Conservation (phyloP, 108 stramenopile genomes). For the Cylindrotheca closterium region DNA sequence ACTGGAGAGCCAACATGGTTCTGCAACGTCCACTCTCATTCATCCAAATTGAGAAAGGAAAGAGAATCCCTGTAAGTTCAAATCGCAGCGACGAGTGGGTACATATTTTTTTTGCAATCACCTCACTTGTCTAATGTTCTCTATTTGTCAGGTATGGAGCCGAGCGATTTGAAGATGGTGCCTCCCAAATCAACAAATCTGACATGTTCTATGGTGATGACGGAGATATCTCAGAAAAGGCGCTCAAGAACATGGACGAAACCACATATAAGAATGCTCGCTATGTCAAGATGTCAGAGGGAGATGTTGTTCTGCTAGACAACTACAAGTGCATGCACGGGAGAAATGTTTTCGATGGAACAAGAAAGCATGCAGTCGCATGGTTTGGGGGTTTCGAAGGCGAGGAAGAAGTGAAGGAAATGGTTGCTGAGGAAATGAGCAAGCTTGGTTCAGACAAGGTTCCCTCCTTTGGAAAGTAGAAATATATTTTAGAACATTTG, state of each 20-base stretch:
- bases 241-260: conserved; percentile 82
- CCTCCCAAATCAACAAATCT: conserved; percentile 89
- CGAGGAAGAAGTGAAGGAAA: conserved; percentile 75
- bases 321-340: conserved; percentile 95
- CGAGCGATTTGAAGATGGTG: conserved; percentile 89
- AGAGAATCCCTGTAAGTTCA: conserved; percentile 77
- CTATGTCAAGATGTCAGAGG: conserved; percentile 85
- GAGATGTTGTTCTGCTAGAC: conserved; percentile 88
- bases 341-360: conserved; percentile 89
- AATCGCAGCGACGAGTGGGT: neutral
- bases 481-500: too few relatives aligned
- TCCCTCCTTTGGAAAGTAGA: too few relatives aligned
- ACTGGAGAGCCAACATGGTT: conserved; percentile 91
- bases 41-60: conserved; percentile 77
- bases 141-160: conserved; percentile 68
- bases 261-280: conserved; percentile 81
- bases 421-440: neutral
- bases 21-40: conserved; percentile 91
- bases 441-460: neutral
- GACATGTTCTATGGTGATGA: conserved; percentile 93
- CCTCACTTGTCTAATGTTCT: neutral
- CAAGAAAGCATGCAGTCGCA: conserved; percentile 88
- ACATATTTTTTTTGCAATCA: neutral
- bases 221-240: conserved; percentile 64
- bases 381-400: conserved; percentile 94